Base-by-base conservation (phyloP, 805 yeast genomes). In the Naumovozyma baii region DNA sequence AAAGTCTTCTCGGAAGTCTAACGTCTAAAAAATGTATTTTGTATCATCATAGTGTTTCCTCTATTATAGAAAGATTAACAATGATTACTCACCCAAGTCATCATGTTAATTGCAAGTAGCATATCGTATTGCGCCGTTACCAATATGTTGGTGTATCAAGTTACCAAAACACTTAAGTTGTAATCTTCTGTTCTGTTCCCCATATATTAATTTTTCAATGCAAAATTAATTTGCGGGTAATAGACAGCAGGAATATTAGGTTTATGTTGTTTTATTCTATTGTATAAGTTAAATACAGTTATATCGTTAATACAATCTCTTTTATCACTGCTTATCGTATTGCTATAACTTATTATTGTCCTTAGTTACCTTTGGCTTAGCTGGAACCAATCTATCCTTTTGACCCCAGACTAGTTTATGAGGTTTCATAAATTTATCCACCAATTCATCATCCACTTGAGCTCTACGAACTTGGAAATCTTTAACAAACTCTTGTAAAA, bases 401-500 rank as follows among this genome's bases (percentile, higher is more conserved):
- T 69, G 61, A 29, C 95, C 95, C 72, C 76, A 80, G 34, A 73
- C 73, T 55, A 87, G 74, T 59, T 78, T 74, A 55, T 94, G 94
- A 37, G 92, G 88, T 50, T 73, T 79, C 90, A 85, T 92, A 60
- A 80, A 92, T 43, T 72, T 57, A 40, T 73, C 75, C 38, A 86
- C 66, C 3, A 67, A 63, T 15, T 66, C 78, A 34, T 82, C 80
- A 44, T 78, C 75, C 38, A 90, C 77, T 43, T 64, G 60, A 28
- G 73, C 67, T 61, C 96, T 80, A 55, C 77, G 74, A 41, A 70
- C 83, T 69, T 92, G 98, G 73, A 88, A 92, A 15, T 63, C 80
- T 40, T 69, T 72, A 25, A 92, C 94, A 54, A 82, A 84, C 46
- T 76, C 75, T 62, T 83, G 92, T 54, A 92, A 70, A 14, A 78